Evolutionary conservation across 768 basidiomycete species (phyloP), one percentile per base, ranked within the genome.

Genomic region (Russula compacta): DNA sequence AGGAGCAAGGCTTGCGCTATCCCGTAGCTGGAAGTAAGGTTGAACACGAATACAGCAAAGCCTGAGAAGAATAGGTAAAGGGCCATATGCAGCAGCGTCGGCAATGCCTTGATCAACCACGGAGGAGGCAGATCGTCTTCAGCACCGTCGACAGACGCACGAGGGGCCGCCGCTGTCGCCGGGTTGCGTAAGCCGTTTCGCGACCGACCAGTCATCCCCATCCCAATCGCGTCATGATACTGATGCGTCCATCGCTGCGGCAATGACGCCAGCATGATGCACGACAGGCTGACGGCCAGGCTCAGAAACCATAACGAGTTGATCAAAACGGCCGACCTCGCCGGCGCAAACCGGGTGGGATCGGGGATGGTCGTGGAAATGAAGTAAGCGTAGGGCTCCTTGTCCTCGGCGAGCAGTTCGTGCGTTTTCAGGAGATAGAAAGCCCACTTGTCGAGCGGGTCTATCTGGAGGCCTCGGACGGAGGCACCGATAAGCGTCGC

Each of bases 21-120:
- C 21, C 58, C 58, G 12, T 46, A 44, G 3, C 29, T 24, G 15
- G 36, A 12, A 38, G 58, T 66, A 40, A 68, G 68, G 19, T 74
- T 70, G 60, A 69, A 70, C 36, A 81, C 69, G 68, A 82, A 79
- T 19, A 74, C 72, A 42, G 79, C 69, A 33, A 83, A 72, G 42
- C 79, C 77, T 38, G 76, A 73, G 67, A 83, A 76, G 69, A 81
- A 81, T 4, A 81, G 71, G 24, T 78, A 72, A 9, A 81, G 71
- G 1, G 80, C 76, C 7, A 77, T 67, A 59, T 81, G 81, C n/a
- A 83, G 72, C 11, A 81, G 73, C 29, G 74, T 69, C 0, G 80
- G 80, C 40, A 82, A 75, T 14, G 71, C 64, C 38, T 76, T 73
- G 3, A 80, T 74, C 12, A 81, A 66, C 9, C 72, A 68, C 7